These are phyloP conservation scores for Pichia inconspicua DNA, from an alignment of 1,139 yeast species.

Conservation along the genomic window DNA sequence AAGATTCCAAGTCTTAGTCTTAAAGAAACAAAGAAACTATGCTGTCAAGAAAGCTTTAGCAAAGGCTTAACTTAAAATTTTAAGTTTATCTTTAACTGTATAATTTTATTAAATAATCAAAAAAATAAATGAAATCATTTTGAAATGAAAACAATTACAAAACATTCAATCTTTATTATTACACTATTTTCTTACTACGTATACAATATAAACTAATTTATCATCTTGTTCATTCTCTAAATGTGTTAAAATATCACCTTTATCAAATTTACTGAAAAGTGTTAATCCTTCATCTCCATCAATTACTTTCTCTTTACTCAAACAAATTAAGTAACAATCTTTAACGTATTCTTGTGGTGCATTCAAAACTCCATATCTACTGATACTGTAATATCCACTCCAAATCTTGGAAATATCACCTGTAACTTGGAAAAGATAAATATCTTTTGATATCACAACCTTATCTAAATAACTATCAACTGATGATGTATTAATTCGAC, in stretches of 20 bases:
- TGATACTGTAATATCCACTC: slow-evolving; percentile 31
- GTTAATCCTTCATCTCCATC: slow-evolving; percentile 10
- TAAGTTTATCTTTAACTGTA: background rate
- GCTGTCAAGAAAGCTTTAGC: slow-evolving; percentile 90
- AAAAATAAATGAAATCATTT: background rate
- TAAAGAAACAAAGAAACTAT: slow-evolving; percentile 94
- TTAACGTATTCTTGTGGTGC: slow-evolving; percentile 45
- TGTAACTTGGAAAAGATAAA: slow-evolving; percentile 42
- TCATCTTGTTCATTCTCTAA: slow-evolving; percentile 1
- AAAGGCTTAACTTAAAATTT: slow-evolving; percentile 54
- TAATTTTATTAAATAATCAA: background rate
- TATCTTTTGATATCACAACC: slow-evolving; percentile 41
- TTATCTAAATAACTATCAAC: slow-evolving; percentile 54
- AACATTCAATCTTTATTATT: background rate
- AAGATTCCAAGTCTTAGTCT: slow-evolving; percentile 98
- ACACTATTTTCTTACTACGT: slow-evolving; percentile 5
- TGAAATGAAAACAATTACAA: background rate
- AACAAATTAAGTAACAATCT: slow-evolving; percentile 57
- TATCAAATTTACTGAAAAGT: slow-evolving; percentile 11
- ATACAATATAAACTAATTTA: slow-evolving; percentile 11
- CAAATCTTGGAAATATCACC: slow-evolving; percentile 39
- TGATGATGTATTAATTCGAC: slow-evolving; percentile 45
- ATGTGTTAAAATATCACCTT: slow-evolving; percentile 8
- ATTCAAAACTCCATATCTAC: slow-evolving; percentile 47
- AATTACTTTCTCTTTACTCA: slow-evolving; percentile 21